A percentile compares a stretch with the other conserved stretches of the same genome.
Conservation (phyloP, 2,329 filamentous ascomycete genomes). For the Xylaria sp. region DNA sequence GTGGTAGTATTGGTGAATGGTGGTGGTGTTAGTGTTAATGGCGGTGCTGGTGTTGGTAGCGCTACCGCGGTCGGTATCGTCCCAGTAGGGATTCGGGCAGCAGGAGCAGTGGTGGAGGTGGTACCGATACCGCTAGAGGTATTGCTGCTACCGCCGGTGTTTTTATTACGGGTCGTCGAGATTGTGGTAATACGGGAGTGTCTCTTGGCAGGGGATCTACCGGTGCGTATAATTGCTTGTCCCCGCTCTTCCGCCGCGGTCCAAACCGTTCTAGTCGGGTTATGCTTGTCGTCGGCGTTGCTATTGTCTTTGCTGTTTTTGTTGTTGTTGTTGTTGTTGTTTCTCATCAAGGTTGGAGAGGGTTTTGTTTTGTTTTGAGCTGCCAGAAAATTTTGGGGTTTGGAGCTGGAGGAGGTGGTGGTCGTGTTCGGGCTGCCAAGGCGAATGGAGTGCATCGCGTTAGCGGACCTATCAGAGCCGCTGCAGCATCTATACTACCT, state of each 20-base stretch:
- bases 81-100: not conserved
- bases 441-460: slow-evolving; percentile 23
- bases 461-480: slow-evolving; percentile 10
- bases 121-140: not conserved
- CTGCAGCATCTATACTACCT: not conserved
- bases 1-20: slow-evolving; percentile 6
- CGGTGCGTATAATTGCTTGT: slow-evolving; percentile 21
- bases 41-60: slow-evolving; percentile 1
- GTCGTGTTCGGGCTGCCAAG: slow-evolving; percentile 31
- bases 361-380: slow-evolving; percentile 29
- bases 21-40: not conserved
- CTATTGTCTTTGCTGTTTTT: not conserved
- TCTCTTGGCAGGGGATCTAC: slow-evolving; percentile 27
- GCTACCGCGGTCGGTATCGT: not conserved
- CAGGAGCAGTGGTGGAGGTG: not conserved
- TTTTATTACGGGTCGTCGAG: slow-evolving; percentile 34
- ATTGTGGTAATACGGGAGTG: slow-evolving; percentile 35
- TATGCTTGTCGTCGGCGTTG: not conserved
- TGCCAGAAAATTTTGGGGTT: slow-evolving; percentile 24
- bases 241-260: slow-evolving; percentile 24
- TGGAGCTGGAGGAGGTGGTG: slow-evolving; percentile 11
- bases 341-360: not conserved
- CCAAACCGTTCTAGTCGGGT: slow-evolving; percentile 18
- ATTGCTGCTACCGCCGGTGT: not conserved
- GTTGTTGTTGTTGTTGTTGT: not conserved